These are phyloP conservation scores for Olyra latifolia DNA, from an alignment of 176 grass and related monocot genomes.

Conservation along the genomic window DNA sequence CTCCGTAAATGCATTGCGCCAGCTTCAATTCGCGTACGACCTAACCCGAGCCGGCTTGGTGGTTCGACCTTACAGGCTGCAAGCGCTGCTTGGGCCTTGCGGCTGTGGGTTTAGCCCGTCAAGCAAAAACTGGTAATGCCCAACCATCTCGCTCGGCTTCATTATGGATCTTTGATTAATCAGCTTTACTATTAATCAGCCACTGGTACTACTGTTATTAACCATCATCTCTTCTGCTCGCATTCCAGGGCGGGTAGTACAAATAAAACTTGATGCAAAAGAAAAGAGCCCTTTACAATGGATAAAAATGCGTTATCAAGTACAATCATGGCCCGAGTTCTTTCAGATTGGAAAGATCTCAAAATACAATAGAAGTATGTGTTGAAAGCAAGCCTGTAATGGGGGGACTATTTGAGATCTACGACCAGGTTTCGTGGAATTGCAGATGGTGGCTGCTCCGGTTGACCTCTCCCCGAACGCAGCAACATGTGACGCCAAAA, in stretches of 20 bases:
- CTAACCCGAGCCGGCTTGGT: too few relatives aligned
- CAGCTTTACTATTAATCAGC: background rate
- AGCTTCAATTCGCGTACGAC: too few relatives aligned
- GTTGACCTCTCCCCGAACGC: background rate
- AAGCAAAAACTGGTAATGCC: too few relatives aligned
- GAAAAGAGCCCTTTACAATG: background rate
- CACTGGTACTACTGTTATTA: background rate
- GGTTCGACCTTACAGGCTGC: too few relatives aligned
- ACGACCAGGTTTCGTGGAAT: background rate
- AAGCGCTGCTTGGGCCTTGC: too few relatives aligned
- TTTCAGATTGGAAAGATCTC: background rate
- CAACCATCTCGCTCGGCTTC: too few relatives aligned
- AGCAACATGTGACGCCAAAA: background rate
- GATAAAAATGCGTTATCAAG: background rate
- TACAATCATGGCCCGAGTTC: conserved; percentile 4
- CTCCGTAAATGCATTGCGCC: too few relatives aligned
- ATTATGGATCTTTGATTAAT: background rate
- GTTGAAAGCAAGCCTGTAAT: background rate
- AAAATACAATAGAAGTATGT: background rate
- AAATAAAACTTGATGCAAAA: conserved; percentile 18
- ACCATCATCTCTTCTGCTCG: background rate
- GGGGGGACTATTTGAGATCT: background rate
- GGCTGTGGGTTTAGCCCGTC: too few relatives aligned
- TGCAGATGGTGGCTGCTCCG: background rate
- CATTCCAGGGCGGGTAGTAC: background rate